These are phyloP conservation scores for Rubus idaeus DNA, from an alignment of 306 rosid genomes.

Conservation along the genomic window DNA sequence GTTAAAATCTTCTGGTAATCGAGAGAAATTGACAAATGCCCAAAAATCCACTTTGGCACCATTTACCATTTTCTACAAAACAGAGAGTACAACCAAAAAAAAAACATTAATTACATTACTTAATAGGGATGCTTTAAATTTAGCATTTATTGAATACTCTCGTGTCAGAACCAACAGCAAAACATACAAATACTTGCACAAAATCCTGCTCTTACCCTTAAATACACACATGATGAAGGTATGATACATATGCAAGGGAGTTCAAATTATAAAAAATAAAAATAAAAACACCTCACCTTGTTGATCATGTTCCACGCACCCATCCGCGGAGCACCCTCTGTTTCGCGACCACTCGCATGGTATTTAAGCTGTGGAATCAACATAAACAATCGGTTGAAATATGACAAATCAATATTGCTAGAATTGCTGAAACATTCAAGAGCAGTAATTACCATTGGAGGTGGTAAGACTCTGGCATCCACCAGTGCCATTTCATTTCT, in stretches of 20 bases:
- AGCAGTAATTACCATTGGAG: slow-evolving; percentile 50
- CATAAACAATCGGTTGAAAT: not conserved
- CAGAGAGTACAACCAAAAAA: not conserved
- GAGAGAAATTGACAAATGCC: slow-evolving; percentile 50
- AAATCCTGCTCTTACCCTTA: not conserved
- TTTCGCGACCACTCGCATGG: slow-evolving; percentile 43
- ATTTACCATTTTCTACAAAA: slow-evolving; percentile 61
- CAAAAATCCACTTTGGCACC: slow-evolving; percentile 59
- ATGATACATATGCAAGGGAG: not conserved
- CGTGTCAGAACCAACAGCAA: not conserved
- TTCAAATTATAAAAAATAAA: not conserved
- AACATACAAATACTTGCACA: not conserved
- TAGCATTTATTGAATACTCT: too few species aligned
- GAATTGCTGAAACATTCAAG: not conserved
- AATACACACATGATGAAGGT: too few species aligned
- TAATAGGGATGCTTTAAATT: not conserved
- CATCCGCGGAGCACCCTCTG: slow-evolving; percentile 51
- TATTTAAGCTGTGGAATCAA: slow-evolving; percentile 54
- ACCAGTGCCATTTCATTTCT: slow-evolving; percentile 19
- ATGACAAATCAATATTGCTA: too few species aligned
- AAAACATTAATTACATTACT: not conserved
- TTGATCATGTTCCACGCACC: slow-evolving; percentile 89
- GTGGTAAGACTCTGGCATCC: slow-evolving; percentile 67
- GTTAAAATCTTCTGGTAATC: slow-evolving; percentile 7
- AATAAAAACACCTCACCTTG: slow-evolving; percentile 43